Evolutionary conservation across 495 filamentous ascomycete species (phyloP).

Genomic region (Penicillium cataractarum): DNA sequence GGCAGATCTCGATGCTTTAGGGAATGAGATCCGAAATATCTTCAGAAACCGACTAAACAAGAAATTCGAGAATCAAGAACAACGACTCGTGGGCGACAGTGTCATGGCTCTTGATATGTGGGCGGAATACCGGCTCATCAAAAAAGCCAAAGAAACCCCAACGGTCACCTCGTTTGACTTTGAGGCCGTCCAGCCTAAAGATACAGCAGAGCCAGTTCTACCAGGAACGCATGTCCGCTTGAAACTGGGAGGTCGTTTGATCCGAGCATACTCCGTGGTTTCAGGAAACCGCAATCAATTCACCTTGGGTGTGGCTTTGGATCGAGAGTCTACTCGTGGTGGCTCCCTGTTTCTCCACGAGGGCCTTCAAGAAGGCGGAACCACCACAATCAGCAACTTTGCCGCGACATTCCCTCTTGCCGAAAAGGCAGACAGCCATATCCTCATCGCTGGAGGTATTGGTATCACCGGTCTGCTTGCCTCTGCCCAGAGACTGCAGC

Average conservation of each 20-base stretch:
- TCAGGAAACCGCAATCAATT: constrained; percentile 11
- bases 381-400: constrained; percentile 9
- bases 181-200: constrained; percentile 2
- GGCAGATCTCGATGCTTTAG: constrained; percentile 2
- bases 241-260: constrained; percentile 10
- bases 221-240: constrained; percentile 10
- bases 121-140: constrained; percentile 9
- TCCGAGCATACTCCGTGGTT: constrained; percentile 17
- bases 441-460: constrained; percentile 17
- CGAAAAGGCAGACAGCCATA: constrained; percentile 4
- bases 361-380: constrained; percentile 1
- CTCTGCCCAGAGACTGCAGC: background rate
- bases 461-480: constrained; percentile 20
- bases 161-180: background rate
- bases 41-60: constrained; percentile 11
- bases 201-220: background rate
- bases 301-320: constrained; percentile 16
- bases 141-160: constrained; percentile 2
- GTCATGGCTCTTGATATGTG: constrained; percentile 9
- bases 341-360: constrained; percentile 17
- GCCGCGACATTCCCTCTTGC: background rate
- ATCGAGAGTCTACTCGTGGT: constrained; percentile 8
- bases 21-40: constrained; percentile 6
- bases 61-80: constrained; percentile 10
- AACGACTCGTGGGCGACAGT: constrained; percentile 6